Base-by-base conservation (phyloP, 2,329 filamentous ascomycete species). In the Chaetothyriales sp. region DNA sequence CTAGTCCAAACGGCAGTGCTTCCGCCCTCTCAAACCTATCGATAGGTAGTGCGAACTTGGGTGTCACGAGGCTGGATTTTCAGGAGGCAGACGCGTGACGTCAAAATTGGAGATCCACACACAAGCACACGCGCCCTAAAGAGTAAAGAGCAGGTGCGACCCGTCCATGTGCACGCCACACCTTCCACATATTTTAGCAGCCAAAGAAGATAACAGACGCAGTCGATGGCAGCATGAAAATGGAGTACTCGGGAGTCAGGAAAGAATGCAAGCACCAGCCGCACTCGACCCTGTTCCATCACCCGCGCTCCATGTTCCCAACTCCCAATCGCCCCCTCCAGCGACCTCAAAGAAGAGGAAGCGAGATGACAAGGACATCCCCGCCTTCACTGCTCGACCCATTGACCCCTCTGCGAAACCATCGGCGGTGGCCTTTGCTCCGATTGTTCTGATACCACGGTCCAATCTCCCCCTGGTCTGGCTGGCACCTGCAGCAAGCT, bases 401-500 rank as follows among this genome's bases (percentile, higher is more conserved):
- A 43, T 49, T 12, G 44, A 26, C 42, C 42, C 51, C 5, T 39
- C 19, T 25, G 25, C 28, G 18, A 45, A 45, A n/a, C 26, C 36
- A 18, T 20, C 32, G 19, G 39, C 44, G 5, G 25, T 50, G 7
- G 47, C 51, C 1, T 58, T 60, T 39, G 47, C 46, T 19, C 43
- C 52, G n/a, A 47, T 59, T 39, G 52, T 55, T 8, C 52, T 56
- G 39, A 43, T 60, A 15, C 52, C 56, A 6, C 53, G 57, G 50
- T 55, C 56, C 26, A 55, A 56, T 43, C 49, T 60, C 8, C 57
- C 57, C 8, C 43, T 60, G 2, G 49, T 53, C 25, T 60, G 57
- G 56, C 49, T 60, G 39, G 44, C 52, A 32, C 50, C 50, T 5
- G 15, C 20, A 26, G n/a, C 54, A 6, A 8, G 28, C 8, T 20